Percentiles rank a stretch among this genome's conserved stretches.
Conservation (phyloP, 1,284 basidiomycete species). For the Trichosporon inkin region DNA sequence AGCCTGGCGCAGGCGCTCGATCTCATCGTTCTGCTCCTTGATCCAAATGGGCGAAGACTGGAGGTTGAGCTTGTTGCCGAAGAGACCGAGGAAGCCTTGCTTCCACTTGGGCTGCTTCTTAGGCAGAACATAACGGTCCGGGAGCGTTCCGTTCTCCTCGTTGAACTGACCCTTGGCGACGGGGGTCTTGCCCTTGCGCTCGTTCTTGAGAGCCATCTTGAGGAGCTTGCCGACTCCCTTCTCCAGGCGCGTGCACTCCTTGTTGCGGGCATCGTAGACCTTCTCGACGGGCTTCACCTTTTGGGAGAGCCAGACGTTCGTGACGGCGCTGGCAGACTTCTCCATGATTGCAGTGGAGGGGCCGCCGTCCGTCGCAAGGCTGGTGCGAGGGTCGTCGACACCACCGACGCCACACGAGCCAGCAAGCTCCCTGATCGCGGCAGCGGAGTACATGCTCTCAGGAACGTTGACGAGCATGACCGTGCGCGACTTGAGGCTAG, state of each 20-base stretch:
- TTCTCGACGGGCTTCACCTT: conserved; percentile 80
- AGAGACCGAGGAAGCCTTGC: conserved; percentile 55
- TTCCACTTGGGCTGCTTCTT: conserved; percentile 59
- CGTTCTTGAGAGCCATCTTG: conserved; percentile 66
- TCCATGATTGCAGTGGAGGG: conserved; percentile 22
- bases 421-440: conserved; percentile 57
- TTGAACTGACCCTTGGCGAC: conserved; percentile 44
- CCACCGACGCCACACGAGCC: conserved; percentile 27
- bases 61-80: conserved; percentile 56
- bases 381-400: conserved; percentile 27
- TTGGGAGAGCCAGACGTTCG: conserved; percentile 82
- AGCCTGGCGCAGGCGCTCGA: conserved; percentile 54
- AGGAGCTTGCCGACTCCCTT: conserved; percentile 73
- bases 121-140: conserved; percentile 47
- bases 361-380: conserved; percentile 19
- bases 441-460: conserved; percentile 60
- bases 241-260: conserved; percentile 75
- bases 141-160: conserved; percentile 43
- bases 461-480: conserved; percentile 86
- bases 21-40: conserved; percentile 51
- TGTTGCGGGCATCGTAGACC: conserved; percentile 70
- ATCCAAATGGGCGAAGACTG: conserved; percentile 55
- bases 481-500: conserved; percentile 76
- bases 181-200: conserved; percentile 49
- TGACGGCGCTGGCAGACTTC: conserved; percentile 60